Evolutionary conservation across 2,329 filamentous ascomycete genomes (phyloP).

Genomic region (Colletotrichum sp.): DNA sequence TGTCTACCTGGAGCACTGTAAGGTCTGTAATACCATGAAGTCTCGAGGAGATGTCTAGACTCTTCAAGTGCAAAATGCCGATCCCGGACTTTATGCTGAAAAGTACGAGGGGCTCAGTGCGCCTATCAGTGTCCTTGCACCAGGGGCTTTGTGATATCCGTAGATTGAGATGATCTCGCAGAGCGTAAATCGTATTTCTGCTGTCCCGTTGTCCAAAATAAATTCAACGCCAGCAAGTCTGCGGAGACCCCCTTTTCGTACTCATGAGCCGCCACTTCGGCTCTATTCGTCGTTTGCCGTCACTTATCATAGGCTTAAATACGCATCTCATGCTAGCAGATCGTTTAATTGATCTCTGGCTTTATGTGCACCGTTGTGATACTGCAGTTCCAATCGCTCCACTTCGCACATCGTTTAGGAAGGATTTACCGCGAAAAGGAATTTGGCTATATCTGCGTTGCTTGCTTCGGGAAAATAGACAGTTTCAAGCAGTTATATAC

Average conservation of each 20-base stretch:
- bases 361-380: rapidly evolving
- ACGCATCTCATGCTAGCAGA: neutral
- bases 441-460: neutral
- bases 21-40: neutral
- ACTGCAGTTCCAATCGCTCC: rapidly evolving
- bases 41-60: neutral
- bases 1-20: neutral
- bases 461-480: neutral
- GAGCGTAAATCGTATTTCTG: neutral
- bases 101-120: neutral
- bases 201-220: rapidly evolving
- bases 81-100: neutral
- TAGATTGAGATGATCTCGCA: neutral
- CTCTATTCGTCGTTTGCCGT: neutral
- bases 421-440: no score
- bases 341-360: neutral
- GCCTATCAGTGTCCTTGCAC: neutral
- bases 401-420: neutral
- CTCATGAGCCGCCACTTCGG: neutral
- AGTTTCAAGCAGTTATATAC: neutral
- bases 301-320: neutral
- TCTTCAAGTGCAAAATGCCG: rapidly evolving
- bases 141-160: neutral
- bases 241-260: neutral
- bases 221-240: neutral